Evolutionary conservation across 2,329 filamentous ascomycete genomes (phyloP), one percentile per base, ranked within the genome.

Genomic region (Aschersonia sp.): DNA sequence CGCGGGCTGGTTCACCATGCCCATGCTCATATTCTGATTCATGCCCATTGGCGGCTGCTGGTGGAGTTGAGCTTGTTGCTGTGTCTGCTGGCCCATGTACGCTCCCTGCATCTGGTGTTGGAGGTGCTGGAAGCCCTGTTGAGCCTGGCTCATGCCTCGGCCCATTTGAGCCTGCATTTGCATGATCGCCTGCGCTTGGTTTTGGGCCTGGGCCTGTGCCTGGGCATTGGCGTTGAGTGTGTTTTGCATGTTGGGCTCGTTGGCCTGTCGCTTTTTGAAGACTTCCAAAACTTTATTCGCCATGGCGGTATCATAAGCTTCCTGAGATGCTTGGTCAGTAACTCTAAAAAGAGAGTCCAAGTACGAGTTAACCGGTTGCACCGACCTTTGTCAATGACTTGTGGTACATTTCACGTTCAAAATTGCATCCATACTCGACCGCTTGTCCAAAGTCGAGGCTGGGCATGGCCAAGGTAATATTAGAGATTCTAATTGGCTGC

Each of bases 91-190:
- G 8, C 71, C 66, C 30, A 78, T 68, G 39, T 69, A 70, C 1
- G 72, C 68, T 4, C 69, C 62, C 54, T 79, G 76, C 73, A 78
- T 77, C 48, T 69, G 73, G 47, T 77, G 75, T 49, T 77, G 76
- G 37, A 79, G 66, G 44, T 74, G 70, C 51, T 76, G 76, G 49
- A 81, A 79, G 1, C 67, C 70, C 54, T 71, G 74, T 50, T 74
- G 61, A 6, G 64, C 66, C 54, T 73, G 73, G 1, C 66, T 67
- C 61, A 74, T 69, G 10, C 67, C 68, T 37, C 75, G 68, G 40
- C 68, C 66, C 64, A 77, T 71, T 51, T 74, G 69, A 10, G 64
- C 66, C 50, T 72, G 71, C 65, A 76, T 69, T 49, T 67, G 74
- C 66, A 77, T 70, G 64, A 77, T 66, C 47, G 73, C 64, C 50